Base-by-base conservation (phyloP, 768 basidiomycete species). In the Xerocomellus chrysenteron region DNA sequence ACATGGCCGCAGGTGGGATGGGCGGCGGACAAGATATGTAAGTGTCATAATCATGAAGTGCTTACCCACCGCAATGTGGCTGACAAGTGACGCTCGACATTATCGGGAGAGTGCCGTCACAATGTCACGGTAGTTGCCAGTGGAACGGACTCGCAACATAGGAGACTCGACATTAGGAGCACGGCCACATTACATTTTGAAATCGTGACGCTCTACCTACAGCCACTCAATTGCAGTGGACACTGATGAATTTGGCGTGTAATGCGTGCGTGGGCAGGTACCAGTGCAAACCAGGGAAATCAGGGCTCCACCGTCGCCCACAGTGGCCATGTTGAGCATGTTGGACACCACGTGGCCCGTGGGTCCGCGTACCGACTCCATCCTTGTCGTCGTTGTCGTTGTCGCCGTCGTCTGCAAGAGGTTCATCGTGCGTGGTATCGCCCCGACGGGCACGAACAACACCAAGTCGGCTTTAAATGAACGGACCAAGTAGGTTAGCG, bases 231-330 rank as follows among this genome's bases (percentile, higher is more conserved):
- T 40, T 41, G 44, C 44, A 9, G 55, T 52, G 61, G 56, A 33
- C 37, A 44, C 16, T 26, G 37, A 60, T 60, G 50, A 63, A 59
- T 40, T 47, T 17, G 33, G 48, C 52, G 48, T 63, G 62, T 46
- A 47, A 7, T 54, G 9, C 11, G 11, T 52, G 52, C 43, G 39
- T 19, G 36, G 28, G 5, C 40, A 28, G 35, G 37, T 28, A 35
- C 54, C 60, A 49, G 59, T 48, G 60, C 59, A 53, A 37, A 30
- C 26, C 46, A 36, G 43, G 50, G 40, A 51, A 26, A 43, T 43
- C 54, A 30, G 28, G 35, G 17, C 28, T 12, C 39, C 30, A 19
- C 10, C 28, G 37, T 19, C 19, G 11, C 8, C 39, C 19, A 24
- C 40, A 8, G 6, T 6, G 36, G 10, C 36, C 36, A 47, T 19